phyloP scores from a whole-genome alignment of 2,329 filamentous ascomycete species.

The Thelonectria rubi region DNA sequence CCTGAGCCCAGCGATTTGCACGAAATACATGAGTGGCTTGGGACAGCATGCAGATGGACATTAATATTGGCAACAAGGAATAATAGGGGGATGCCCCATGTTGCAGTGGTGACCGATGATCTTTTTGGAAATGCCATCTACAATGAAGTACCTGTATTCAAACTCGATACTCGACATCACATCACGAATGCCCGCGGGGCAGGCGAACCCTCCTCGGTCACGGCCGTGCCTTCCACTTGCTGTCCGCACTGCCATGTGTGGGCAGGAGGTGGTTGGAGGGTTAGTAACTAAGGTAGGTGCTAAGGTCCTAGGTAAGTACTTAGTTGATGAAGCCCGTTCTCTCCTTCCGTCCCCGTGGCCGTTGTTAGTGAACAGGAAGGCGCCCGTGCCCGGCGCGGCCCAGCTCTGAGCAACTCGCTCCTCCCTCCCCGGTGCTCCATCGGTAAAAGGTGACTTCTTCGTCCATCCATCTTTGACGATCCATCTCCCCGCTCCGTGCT shows the following conservation, averaged over 20 bases:
- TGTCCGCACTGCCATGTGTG: too few relatives aligned
- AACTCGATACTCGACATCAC: too few relatives aligned
- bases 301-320: conserved; percentile 33
- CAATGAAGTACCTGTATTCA: not conserved
- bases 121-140: not conserved
- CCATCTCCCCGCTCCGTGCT: conserved; percentile 13
- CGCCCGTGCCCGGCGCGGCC: conserved; percentile 12
- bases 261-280: too few relatives aligned
- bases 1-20: conserved; percentile 8
- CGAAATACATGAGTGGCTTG: not conserved
- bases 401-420: not conserved
- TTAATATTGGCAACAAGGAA: not conserved
- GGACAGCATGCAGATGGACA: not conserved
- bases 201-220: too few relatives aligned
- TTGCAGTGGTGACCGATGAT: not conserved
- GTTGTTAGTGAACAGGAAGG: conserved; percentile 12
- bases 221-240: too few relatives aligned
- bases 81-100: not conserved
- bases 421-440: conserved; percentile 6
- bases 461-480: not conserved
- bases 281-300: too few relatives aligned
- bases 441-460: not conserved
- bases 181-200: not conserved
- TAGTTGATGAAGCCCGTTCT: conserved; percentile 29
- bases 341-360: conserved; percentile 1